phyloP scores from a whole-genome alignment of 768 basidiomycete species.

The Russula foetens region DNA sequence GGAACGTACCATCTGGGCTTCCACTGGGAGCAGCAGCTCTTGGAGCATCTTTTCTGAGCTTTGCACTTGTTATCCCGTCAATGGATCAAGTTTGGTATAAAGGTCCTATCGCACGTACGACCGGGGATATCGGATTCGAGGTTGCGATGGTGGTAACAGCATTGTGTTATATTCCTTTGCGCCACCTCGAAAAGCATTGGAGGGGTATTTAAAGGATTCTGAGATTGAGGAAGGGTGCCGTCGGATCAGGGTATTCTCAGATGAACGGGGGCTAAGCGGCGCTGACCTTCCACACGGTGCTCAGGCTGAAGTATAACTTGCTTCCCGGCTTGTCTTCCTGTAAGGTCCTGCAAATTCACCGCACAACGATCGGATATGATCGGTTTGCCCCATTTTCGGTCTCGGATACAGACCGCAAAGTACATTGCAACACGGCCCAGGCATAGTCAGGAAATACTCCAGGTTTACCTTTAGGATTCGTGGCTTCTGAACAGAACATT shows the following conservation, averaged over 20 bases:
- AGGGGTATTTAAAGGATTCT: neutral
- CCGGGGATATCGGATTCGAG: constrained; percentile 69
- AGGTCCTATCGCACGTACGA: constrained; percentile 54
- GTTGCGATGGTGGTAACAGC: constrained; percentile 43
- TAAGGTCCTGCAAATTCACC: neutral
- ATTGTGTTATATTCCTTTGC: constrained; percentile 46
- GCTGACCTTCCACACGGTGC: neutral
- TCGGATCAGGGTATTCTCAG: neutral
- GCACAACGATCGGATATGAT: neutral
- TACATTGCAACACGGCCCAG: no score
- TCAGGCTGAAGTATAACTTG: neutral
- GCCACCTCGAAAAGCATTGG: constrained; percentile 28
- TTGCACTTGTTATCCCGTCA: constrained; percentile 50
- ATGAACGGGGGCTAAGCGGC: neutral
- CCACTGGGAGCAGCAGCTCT: constrained; percentile 60
- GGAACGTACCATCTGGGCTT: constrained; percentile 46
- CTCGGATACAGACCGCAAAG: no score
- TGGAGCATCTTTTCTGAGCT: constrained; percentile 40
- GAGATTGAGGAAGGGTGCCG: neutral
- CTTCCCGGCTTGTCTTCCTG: neutral
- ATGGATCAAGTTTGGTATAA: constrained; percentile 68
- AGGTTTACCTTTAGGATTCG: neutral
- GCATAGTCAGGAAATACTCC: no score
- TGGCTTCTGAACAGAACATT: no score
- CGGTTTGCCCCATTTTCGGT: no score